A percentile compares a stretch with the other conserved stretches of the same genome.
phyloP scores from a whole-genome alignment of 306 rosid species.

The Prunus mira region DNA sequence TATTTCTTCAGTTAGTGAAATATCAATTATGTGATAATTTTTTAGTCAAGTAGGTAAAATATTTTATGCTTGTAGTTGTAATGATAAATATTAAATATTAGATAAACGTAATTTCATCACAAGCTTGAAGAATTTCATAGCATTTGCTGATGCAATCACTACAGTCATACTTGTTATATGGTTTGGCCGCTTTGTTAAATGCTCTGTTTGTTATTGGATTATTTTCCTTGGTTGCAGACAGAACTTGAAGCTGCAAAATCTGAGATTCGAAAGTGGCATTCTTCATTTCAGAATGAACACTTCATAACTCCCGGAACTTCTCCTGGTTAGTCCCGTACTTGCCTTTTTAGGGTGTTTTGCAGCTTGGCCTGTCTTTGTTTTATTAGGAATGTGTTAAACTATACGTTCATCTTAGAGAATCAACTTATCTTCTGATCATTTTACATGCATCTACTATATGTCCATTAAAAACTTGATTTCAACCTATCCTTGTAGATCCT shows the following conservation, averaged over 20 bases:
- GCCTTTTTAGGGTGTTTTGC: not conserved
- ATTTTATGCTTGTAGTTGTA: not conserved
- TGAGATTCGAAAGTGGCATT: slow-evolving; percentile 76
- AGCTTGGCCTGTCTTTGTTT: not conserved
- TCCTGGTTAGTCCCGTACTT: slow-evolving; percentile 56
- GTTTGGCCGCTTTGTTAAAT: not conserved
- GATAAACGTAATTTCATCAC: not conserved
- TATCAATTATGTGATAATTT: not conserved
- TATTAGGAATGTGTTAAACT: not conserved
- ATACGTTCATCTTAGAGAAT: not conserved
- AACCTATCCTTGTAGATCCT: slow-evolving; percentile 47
- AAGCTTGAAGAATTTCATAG: slow-evolving; percentile 1
- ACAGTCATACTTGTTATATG: not conserved
- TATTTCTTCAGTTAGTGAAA: not conserved
- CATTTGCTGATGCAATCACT: not conserved
- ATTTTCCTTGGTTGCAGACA: slow-evolving; percentile 37
- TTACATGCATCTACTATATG: not conserved
- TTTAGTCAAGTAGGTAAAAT: not conserved
- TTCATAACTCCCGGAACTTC: slow-evolving; percentile 64
- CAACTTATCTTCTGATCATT: not conserved
- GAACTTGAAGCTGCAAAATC: slow-evolving; percentile 74
- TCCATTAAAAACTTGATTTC: slow-evolving; percentile 14
- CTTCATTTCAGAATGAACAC: slow-evolving; percentile 67
- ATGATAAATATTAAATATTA: not conserved
- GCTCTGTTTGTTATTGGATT: slow-evolving; percentile 16